Conservation (phyloP, 1,139 yeast species). For the Candida sojae region DNA sequence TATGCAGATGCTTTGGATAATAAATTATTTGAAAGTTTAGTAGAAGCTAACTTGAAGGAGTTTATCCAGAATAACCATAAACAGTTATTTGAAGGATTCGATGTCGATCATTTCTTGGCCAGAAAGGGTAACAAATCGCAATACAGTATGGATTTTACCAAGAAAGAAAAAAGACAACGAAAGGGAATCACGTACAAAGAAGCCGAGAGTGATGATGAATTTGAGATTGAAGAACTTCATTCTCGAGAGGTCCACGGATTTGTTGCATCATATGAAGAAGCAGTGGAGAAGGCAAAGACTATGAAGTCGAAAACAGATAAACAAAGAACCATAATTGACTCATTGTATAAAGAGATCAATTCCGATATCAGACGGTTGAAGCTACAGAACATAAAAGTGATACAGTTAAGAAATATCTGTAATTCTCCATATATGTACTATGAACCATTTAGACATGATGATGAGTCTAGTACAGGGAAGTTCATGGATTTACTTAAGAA, state of each 20-base stretch:
- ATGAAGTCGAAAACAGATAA: constrained; percentile 9
- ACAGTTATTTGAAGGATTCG: constrained; percentile 21
- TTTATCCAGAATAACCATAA: constrained; percentile 36
- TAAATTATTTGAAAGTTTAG: constrained; percentile 40
- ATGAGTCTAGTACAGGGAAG: constrained; percentile 8
- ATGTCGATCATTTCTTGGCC: constrained; percentile 41
- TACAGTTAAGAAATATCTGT: constrained; percentile 84
- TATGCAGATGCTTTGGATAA: constrained; percentile 61
- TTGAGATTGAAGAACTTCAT: constrained; percentile 9
- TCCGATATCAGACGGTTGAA: constrained; percentile 26
- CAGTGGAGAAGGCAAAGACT: constrained; percentile 1
- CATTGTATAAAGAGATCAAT: constrained; percentile 18
- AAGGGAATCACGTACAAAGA: constrained; percentile 19
- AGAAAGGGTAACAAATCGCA: not conserved
- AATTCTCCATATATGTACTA: constrained; percentile 83
- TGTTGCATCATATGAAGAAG: constrained; percentile 12
- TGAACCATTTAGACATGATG: constrained; percentile 60
- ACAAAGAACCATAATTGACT: constrained; percentile 19
- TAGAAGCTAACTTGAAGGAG: constrained; percentile 49
- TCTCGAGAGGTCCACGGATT: constrained; percentile 8
- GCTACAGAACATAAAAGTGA: constrained; percentile 60
- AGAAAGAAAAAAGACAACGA: constrained; percentile 7
- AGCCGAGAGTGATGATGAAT: constrained; percentile 27
- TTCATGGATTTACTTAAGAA: constrained; percentile 37
- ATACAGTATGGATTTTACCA: too few species aligned